These are phyloP conservation scores for Sarocladiaceae sp. DNA, from an alignment of 2,329 filamentous ascomycete species.

Conservation along the genomic window DNA sequence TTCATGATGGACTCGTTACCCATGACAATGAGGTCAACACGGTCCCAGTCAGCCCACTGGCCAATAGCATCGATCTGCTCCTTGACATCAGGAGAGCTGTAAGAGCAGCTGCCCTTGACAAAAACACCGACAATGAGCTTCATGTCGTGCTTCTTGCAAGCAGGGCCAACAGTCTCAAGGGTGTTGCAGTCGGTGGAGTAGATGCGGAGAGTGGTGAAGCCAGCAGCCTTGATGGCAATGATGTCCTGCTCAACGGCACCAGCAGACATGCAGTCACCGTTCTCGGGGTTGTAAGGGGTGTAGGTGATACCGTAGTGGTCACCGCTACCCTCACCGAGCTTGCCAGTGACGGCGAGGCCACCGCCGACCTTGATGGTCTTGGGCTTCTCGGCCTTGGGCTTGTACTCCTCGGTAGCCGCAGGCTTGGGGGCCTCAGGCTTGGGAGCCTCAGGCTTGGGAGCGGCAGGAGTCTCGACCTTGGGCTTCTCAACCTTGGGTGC, in stretches of 20 bases:
- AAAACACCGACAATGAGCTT: conserved; percentile 86
- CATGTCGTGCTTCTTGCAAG: conserved; percentile 62
- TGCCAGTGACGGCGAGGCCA: conserved; percentile 21
- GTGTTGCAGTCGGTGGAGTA: conserved; percentile 92
- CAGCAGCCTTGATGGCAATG: conserved; percentile 54
- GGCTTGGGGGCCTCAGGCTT: conserved; percentile 19
- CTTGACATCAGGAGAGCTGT: conserved; percentile 56
- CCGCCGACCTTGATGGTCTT: conserved; percentile 17
- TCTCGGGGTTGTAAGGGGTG: conserved; percentile 62
- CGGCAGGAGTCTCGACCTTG: conserved; percentile 14
- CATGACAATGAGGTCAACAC: conserved; percentile 76
- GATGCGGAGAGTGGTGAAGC: conserved; percentile 70
- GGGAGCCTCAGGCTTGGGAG: conserved; percentile 15
- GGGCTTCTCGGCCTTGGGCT: conserved; percentile 19
- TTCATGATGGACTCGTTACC: conserved; percentile 90
- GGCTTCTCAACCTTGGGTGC: conserved; percentile 16
- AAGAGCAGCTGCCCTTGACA: conserved; percentile 63
- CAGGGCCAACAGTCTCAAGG: conserved; percentile 69
- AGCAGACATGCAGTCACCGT: conserved; percentile 61
- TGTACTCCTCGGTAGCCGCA: conserved; percentile 5
- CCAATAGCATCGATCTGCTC: conserved; percentile 72
- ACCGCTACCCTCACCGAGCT: conserved; percentile 33
- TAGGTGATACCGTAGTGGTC: conserved; percentile 74
- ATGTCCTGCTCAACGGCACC: conserved; percentile 58
- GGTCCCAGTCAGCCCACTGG: conserved; percentile 67